Evolutionary conservation across 371 early-diverging fungal species (phyloP), one percentile per base, ranked within the genome.

Genomic region (Mucor saturninus): DNA sequence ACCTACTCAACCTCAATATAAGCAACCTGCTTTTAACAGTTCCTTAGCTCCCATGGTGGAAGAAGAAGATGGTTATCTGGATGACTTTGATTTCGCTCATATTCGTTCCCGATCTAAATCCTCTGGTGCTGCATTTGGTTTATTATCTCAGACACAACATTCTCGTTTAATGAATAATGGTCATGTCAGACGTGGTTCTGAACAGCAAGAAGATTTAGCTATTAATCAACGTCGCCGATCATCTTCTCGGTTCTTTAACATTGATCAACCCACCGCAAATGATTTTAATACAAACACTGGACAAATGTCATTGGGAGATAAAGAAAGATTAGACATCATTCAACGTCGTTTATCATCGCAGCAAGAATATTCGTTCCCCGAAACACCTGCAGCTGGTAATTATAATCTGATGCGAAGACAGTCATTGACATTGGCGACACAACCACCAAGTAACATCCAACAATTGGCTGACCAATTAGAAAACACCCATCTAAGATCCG

Each of bases 41-140:
- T 69, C 74, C 21, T 55, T 80, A 28, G 73, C 72, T 9, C 72
- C 79, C 5, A 82, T 78, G 77, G 65, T 55, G 13, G 79, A 81
- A 56, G 83, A 79, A 31, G 73, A 77, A 14, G 74, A 78, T 40
- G 54, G 37, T 13, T 59, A 54, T 51, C 37, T 64, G 32, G 71
- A 71, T 32, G 69, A 66, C 1, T 48, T 65, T 30, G 67, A 66
- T 45, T 65, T 70, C 9, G 59, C 74, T 11, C 58, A 64, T 43
- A 71, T 73, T 31, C 56, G 79, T 35, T 66, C 73, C 11, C 62
- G 83, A 14, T 79, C 79, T 8, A 74, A 78, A 59, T 82, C 83
- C 0, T 79, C 79, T 2, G 83, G 83, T 2, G 81, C 81, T 5
- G 81, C 81, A 0, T 72, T 81, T 64, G 73, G 75, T 4, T 46